Conservation (phyloP, 495 filamentous ascomycete species). For the Mytilinidion resinicola region DNA sequence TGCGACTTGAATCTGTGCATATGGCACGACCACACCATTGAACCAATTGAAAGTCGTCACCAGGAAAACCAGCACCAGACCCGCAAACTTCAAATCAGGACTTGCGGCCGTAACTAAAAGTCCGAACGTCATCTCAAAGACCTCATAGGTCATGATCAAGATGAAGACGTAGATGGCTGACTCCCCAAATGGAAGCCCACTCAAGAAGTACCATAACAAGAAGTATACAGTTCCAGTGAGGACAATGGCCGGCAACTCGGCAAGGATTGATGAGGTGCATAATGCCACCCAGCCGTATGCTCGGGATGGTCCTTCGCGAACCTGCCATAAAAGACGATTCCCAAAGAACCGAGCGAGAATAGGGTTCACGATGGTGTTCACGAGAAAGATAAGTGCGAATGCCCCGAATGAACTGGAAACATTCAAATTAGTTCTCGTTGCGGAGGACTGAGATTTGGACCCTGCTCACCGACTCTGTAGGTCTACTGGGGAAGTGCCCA, state of each 20-base stretch:
- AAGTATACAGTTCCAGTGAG: slow-evolving; percentile 57
- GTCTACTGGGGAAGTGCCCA: slow-evolving; percentile 49
- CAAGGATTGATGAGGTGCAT: slow-evolving; percentile 56
- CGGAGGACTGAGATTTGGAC: no score
- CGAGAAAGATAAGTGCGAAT: slow-evolving; percentile 61
- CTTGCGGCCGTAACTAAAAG: slow-evolving; percentile 42
- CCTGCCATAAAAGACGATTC: slow-evolving; percentile 58
- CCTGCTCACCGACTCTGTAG: slow-evolving; percentile 48
- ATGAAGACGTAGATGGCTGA: slow-evolving; percentile 51
- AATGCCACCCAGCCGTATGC: slow-evolving; percentile 67
- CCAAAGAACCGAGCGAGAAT: slow-evolving; percentile 60
- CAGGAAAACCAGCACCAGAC: slow-evolving; percentile 49
- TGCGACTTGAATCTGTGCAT: slow-evolving; percentile 41
- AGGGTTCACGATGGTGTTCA: slow-evolving; percentile 53
- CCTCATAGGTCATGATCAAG: slow-evolving; percentile 57
- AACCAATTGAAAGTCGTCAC: slow-evolving; percentile 42
- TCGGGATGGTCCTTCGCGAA: slow-evolving; percentile 59
- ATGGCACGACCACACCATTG: slow-evolving; percentile 52
- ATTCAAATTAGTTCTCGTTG: no score
- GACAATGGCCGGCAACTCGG: slow-evolving; percentile 64
- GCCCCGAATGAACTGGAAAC: no score
- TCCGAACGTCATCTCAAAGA: slow-evolving; percentile 64
- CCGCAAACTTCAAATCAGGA: not conserved
- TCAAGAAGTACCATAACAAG: slow-evolving; percentile 30
- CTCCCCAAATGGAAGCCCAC: slow-evolving; percentile 41